Base-by-base conservation (phyloP, 148 eudicot species). In the Rhododendron vialii region DNA sequence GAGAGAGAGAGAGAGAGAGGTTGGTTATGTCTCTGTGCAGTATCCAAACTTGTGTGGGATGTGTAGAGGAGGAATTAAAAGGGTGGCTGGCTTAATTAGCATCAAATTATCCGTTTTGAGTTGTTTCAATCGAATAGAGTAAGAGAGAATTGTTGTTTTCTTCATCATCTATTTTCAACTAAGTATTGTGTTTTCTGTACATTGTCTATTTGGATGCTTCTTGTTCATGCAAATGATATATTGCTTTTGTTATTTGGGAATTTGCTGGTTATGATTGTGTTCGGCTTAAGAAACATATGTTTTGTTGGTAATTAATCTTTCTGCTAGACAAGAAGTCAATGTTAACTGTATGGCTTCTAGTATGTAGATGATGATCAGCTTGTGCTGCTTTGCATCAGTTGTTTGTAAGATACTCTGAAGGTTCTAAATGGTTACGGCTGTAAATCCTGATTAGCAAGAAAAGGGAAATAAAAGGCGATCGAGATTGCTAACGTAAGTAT, bases 71-170 rank as follows among this genome's bases (percentile, higher is more conserved):
- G 50, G 50, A 47, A 7, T 9, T 47, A 47, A 47, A 9, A 47
- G 50, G 50, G 12, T 15, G 78, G 73, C 61, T 78, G 82, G 84
- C 59, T 63, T 65, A 43, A 63, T 63, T 18, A 59, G 24, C 89
- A 77, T 88, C 82, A 87, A 82, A 45, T 35, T 33, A 14, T 90
- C 89, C 88, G 73, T 53, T 61, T 84, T 33, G 33, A 45, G 41
- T 48, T 43, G 86, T 84, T 78, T 78, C 3, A 43, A 85, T 89
- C 81, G 81, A 84, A 41, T 78, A 81, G 73, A 84, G 82, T 14
- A 48, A 41, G 75, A 79, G 61, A 47, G 13, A 4, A 50, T 83
- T 83, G 89, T 89, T 83, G 91, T 8, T 90, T 90, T 85, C 85
- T 85, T 80, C 89, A 86, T 86, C 88, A 36, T 83, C 69, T 45